phyloP scores from a whole-genome alignment of 768 basidiomycete genomes.

The Lactifluus subvellereus region DNA sequence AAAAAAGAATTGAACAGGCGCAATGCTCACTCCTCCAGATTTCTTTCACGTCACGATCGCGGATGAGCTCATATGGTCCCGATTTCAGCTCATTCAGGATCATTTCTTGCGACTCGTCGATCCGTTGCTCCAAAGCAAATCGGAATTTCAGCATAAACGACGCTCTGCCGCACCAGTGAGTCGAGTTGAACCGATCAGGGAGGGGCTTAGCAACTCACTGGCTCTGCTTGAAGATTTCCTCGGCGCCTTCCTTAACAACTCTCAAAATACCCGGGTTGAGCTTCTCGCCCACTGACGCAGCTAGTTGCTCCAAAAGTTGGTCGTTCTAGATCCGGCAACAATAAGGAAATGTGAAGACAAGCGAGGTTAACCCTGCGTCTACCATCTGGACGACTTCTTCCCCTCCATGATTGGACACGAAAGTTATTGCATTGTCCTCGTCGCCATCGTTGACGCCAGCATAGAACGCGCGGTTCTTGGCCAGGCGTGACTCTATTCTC shows the following conservation, averaged over 20 bases:
- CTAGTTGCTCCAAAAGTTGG: constrained; percentile 9
- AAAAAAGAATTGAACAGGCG: too few species aligned
- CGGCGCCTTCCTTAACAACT: neutral
- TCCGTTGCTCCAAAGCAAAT: constrained; percentile 14
- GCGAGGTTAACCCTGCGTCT: neutral
- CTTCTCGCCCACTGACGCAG: constrained; percentile 8
- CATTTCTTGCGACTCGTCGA: constrained; percentile 17
- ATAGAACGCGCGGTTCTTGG: neutral
- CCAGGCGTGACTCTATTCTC: constrained; percentile 9
- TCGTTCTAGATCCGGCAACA: constrained; percentile 1
- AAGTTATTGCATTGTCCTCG: constrained; percentile 5
- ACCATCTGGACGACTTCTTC: constrained; percentile 14
- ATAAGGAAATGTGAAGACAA: neutral
- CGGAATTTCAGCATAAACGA: constrained; percentile 18
- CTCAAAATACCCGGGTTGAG: constrained; percentile 7
- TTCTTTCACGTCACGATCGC: constrained; percentile 16
- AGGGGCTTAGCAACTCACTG: constrained; percentile 7
- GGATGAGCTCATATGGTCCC: constrained; percentile 19
- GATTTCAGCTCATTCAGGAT: constrained; percentile 20
- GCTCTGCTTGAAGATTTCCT: constrained; percentile 11
- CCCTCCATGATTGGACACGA: constrained; percentile 14
- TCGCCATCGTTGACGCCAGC: neutral
- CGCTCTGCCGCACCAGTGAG: neutral
- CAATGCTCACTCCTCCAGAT: constrained; percentile 17
- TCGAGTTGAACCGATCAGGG: neutral